phyloP scores from a whole-genome alignment of 2,329 filamentous ascomycete species.

The Boeremia lycopersici region DNA sequence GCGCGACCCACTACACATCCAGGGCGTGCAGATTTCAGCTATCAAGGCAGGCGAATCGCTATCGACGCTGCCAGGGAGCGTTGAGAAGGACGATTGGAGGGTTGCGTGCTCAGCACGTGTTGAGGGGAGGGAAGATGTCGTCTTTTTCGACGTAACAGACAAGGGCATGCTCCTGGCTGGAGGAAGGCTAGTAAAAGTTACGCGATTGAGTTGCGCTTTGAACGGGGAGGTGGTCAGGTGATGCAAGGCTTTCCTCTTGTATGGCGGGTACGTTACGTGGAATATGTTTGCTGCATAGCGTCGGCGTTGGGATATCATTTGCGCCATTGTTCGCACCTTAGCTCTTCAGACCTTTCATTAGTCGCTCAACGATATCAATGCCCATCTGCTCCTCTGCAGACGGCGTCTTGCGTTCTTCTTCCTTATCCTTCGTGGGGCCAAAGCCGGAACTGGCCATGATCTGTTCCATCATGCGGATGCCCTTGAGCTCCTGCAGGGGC shows the following conservation, averaged over 20 bases:
- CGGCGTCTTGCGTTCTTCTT: conserved; percentile 8
- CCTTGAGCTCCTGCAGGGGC: conserved; percentile 44
- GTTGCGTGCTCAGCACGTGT: conserved; percentile 23
- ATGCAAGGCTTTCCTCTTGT: background rate
- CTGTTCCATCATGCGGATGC: conserved; percentile 45
- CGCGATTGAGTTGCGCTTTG: conserved; percentile 7
- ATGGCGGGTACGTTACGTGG: background rate
- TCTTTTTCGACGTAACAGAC: conserved; percentile 16
- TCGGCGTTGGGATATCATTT: background rate
- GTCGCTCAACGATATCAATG: conserved; percentile 39
- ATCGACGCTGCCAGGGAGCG: conserved; percentile 1
- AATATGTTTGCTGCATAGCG: background rate
- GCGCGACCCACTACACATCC: conserved; percentile 20
- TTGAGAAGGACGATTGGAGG: conserved; percentile 13
- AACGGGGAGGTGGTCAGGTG: background rate
- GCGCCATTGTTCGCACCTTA: background rate
- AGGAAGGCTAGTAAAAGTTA: conserved; percentile 21
- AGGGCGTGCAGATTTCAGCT: conserved; percentile 22
- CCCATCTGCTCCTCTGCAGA: conserved; percentile 41
- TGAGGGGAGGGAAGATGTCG: conserved; percentile 6
- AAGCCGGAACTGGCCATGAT: conserved; percentile 38
- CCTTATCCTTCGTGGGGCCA: conserved; percentile 5
- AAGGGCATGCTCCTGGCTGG: conserved; percentile 15
- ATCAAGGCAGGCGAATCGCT: conserved; percentile 15
- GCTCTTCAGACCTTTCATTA: conserved; percentile 39